Evolutionary conservation across 331 rosid species (phyloP).

Genomic region (Saraca asoca): DNA sequence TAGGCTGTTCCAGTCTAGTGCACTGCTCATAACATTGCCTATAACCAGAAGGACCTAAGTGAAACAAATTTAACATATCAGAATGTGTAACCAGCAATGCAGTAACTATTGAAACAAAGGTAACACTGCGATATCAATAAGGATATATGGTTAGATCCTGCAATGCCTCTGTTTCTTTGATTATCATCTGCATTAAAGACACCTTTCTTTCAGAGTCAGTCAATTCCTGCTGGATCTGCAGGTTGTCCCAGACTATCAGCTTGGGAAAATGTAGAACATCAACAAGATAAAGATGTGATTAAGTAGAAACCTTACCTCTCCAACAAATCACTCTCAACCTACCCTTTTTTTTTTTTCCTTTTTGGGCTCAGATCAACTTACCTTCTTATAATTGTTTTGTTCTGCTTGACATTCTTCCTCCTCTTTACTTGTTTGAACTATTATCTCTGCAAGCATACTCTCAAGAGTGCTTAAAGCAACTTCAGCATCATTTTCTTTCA

Average conservation of each 20-base stretch:
- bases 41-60: background rate
- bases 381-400: conserved; percentile 53
- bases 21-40: too few relatives aligned
- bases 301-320: conserved; percentile 22
- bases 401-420: conserved; percentile 56
- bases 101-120: conserved; percentile 21
- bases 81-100: conserved; percentile 3
- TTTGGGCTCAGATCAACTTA: conserved; percentile 25
- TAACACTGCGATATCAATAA: conserved; percentile 36
- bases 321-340: conserved; percentile 31
- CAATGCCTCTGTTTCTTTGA: conserved; percentile 46
- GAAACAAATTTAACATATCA: conserved; percentile 1
- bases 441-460: conserved; percentile 47
- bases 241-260: conserved; percentile 5
- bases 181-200: conserved; percentile 50
- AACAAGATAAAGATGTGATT: conserved; percentile 17
- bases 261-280: conserved; percentile 18
- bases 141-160: conserved; percentile 71
- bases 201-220: conserved; percentile 56
- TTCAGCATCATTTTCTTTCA: conserved; percentile 45
- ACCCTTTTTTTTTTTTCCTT: conserved; percentile 38
- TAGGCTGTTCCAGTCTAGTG: too few relatives aligned
- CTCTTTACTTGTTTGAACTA: conserved; percentile 48
- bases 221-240: conserved; percentile 63
- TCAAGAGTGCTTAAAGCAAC: conserved; percentile 42